phyloP scores from a whole-genome alignment of 2,329 filamentous ascomycete species.

The Neopestalotiopsis sp. region DNA sequence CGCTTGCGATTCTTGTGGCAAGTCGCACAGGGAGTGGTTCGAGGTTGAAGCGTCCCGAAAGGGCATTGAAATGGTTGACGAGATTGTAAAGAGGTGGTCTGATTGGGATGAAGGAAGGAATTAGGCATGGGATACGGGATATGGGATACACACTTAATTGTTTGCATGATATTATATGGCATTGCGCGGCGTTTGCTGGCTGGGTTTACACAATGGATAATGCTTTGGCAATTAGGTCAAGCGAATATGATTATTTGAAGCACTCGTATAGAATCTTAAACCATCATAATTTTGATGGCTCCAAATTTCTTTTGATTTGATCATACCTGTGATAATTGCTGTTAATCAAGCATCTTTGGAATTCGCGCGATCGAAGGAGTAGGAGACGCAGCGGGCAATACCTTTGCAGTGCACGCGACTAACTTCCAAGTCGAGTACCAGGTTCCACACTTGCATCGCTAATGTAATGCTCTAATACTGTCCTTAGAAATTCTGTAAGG shows the following conservation, averaged over 20 bases:
- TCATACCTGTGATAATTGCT: too few relatives aligned
- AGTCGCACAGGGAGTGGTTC: constrained; percentile 94
- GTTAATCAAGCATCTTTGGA: too few relatives aligned
- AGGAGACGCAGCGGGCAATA: too few relatives aligned
- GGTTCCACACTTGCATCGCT: too few relatives aligned
- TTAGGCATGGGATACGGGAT: background rate
- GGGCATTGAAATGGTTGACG: constrained; percentile 69
- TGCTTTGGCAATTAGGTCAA: background rate
- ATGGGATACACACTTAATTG: background rate
- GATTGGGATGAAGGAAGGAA: constrained; percentile 71
- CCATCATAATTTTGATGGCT: too few relatives aligned
- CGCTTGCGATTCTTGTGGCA: constrained; percentile 79
- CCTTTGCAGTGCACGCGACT: too few relatives aligned
- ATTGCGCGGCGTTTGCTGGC: constrained; percentile 6
- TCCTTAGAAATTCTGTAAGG: too few relatives aligned
- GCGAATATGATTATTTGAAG: background rate
- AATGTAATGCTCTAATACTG: too few relatives aligned
- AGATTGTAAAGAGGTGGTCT: constrained; percentile 83
- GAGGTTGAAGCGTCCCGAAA: constrained; percentile 78
- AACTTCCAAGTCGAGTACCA: too few relatives aligned
- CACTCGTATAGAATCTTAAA: too few relatives aligned
- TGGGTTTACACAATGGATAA: background rate
- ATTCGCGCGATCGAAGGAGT: too few relatives aligned
- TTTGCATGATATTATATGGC: background rate
- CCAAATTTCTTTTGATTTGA: too few relatives aligned